Conservation (phyloP, 345 rosid genomes). For the Firmiana major region DNA sequence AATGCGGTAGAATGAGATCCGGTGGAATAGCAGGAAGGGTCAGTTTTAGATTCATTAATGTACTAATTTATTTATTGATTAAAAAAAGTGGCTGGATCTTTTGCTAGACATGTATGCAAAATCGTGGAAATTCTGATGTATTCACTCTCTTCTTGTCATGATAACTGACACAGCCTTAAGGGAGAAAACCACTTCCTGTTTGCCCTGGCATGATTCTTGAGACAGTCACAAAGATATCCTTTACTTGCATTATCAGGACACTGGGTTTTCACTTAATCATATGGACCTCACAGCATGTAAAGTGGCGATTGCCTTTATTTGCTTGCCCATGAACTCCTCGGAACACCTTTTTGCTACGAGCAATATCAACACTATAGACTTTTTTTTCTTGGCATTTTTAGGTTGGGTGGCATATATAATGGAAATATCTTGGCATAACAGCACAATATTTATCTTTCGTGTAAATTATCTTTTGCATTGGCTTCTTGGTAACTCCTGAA, state of each 20-base stretch:
- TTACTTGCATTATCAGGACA: neutral
- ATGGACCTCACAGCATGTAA: neutral
- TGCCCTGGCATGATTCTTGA: no score
- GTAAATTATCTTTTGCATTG: conserved; percentile 34
- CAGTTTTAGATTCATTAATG: conserved; percentile 10
- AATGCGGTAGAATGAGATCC: conserved; percentile 22
- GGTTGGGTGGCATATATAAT: conserved; percentile 88
- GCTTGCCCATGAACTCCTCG: neutral
- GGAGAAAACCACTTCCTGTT: conserved; percentile 76
- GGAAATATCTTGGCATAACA: conserved; percentile 80
- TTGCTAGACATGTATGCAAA: neutral
- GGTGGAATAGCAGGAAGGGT: conserved; percentile 76
- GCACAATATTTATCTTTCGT: conserved; percentile 89
- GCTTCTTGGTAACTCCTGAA: neutral
- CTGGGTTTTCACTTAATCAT: neutral
- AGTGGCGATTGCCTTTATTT: neutral
- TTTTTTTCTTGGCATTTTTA: conserved; percentile 29
- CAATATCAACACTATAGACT: conserved; percentile 16
- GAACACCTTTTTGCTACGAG: neutral
- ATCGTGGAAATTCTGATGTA: neutral
- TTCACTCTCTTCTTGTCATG: conserved; percentile 23
- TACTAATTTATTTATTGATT: neutral
- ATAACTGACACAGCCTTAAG: no score
- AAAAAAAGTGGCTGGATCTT: neutral
- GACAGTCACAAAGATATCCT: no score